These are phyloP conservation scores for Ballota nigra DNA, from an alignment of 257 asterid genomes.

Conservation along the genomic window DNA sequence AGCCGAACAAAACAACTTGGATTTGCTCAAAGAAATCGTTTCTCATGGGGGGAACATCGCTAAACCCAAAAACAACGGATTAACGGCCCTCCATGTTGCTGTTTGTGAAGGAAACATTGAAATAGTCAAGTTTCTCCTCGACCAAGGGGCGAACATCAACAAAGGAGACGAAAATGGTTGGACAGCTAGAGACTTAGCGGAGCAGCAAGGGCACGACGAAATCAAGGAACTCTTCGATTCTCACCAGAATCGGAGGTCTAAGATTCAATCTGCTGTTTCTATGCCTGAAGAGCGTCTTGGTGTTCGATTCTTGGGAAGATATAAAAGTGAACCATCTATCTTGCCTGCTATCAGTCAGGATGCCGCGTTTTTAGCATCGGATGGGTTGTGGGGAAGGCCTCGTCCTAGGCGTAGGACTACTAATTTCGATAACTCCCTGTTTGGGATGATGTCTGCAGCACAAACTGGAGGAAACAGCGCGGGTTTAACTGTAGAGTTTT, in stretches of 20 bases:
- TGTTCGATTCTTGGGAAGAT: conserved; percentile 43
- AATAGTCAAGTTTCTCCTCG: conserved; percentile 45
- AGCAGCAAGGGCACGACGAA: conserved; percentile 54
- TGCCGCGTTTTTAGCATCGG: conserved; percentile 26
- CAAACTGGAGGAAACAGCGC: conserved; percentile 42
- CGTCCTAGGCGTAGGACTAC: conserved; percentile 54
- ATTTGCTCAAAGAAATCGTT: conserved; percentile 43
- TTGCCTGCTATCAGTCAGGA: conserved; percentile 21
- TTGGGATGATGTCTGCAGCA: conserved; percentile 78
- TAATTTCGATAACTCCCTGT: conserved; percentile 65
- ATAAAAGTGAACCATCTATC: conserved; percentile 42
- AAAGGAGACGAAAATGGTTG: conserved; percentile 40
- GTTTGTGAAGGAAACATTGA: conserved; percentile 49
- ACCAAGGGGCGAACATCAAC: conserved; percentile 35
- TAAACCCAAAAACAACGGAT: conserved; percentile 30
- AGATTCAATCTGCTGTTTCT: conserved; percentile 18
- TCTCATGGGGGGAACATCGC: conserved; percentile 41
- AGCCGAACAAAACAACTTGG: conserved; percentile 43
- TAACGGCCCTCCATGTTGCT: conserved; percentile 48
- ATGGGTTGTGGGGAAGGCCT: conserved; percentile 46
- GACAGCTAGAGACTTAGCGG: conserved; percentile 50
- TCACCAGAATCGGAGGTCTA: conserved; percentile 9
- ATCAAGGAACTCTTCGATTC: conserved; percentile 44
- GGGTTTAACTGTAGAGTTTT: conserved; percentile 24
- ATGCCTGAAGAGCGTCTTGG: conserved; percentile 36